Base-by-base conservation (phyloP, 225 moss, liverwort and hornwort genomes). In the Asterella californica region DNA sequence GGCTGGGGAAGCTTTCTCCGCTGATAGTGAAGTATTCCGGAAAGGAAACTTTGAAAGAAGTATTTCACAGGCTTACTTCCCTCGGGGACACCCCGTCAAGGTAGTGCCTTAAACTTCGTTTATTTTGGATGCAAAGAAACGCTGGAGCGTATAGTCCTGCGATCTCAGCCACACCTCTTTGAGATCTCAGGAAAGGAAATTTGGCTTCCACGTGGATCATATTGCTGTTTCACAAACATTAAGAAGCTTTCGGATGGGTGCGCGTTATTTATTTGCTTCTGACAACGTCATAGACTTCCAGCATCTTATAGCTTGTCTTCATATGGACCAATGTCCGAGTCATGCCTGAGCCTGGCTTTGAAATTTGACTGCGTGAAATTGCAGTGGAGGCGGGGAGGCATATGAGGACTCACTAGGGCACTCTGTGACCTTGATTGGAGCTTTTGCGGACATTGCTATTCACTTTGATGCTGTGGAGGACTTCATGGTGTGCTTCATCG, bases 401-500 rank as follows among this genome's bases (percentile, higher is more conserved):
- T 55, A 75, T 75, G 75, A 75, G 73, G 88, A 88, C 61, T 90
- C 90, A 80, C 86, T 96, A 70, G 96, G 96, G 82, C 90, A 96
- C 72, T 89, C 90, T 48, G 92, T 94, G 74, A 94, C 91, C 61
- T 85, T 96, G 45, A 89, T 92, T 81, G 94, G 92, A 82, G 92
- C 96, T 53, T 96, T 96, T 79, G 90, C 92, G 82, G 96, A 94
- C 75, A 94, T 96, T 45, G 89, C 94, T 67, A 81, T 92, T 70
- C 84, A 96, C 75, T 85, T 96, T 38, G 92, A 96, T 80, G 76
- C 79, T 76, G 88, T 94, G 24, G 96, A 96, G 81, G 90, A 94
- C 81, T 92, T 90, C 80, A 92, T 96, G 92, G 90, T 96, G 66
- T 88, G 88, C 81, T 94, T 94, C 71, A 94, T 96, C 80, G 96